Evolutionary conservation across 495 filamentous ascomycete genomes (phyloP), one percentile per base, ranked within the genome.

Genomic region (Symbiotaphrina buchneri): DNA sequence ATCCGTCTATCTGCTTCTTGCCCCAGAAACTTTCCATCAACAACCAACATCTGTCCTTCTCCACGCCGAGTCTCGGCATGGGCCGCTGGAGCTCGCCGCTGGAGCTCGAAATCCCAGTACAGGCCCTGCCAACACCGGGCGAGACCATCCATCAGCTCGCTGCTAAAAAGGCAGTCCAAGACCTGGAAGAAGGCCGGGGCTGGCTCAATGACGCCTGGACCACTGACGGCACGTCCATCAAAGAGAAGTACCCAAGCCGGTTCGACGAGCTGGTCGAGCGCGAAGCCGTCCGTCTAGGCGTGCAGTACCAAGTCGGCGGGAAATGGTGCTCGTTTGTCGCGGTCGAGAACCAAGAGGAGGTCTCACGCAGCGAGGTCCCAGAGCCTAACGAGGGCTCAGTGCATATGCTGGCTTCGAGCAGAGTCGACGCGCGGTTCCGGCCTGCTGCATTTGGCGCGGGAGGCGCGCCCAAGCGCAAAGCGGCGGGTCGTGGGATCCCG

Each of bases 311-410:
- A 29, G 59, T 80, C 10, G 65, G 59, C 3, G 63, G 70, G 0
- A 75, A 69, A 41, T 73, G 64, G 59, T 73, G 67, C 38, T 70
- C 65, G 0, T 82, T 81, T 33, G 68, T 80, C 3, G 74, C 75
- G 4, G 54, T 77, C 8, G 55, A 70, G 39, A 43, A 44, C 10
- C 47, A 54, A 27, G 42, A 46, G 10, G 38, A 45, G n/a, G n/a
- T n/a, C n/a, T n/a, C n/a, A 37, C 17, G 29, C 22, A 33, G 10
- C 1, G 27, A 16, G 14, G 10, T n/a, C n/a, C n/a, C n/a, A n/a
- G n/a, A n/a, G n/a, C n/a, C n/a, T n/a, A n/a, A n/a, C n/a, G n/a
- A n/a, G n/a, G n/a, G n/a, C n/a, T n/a, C n/a, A n/a, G n/a, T n/a
- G n/a, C n/a, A n/a, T n/a, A n/a, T n/a, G n/a, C n/a, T n/a, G n/a